Percentiles rank a stretch among this genome's conserved stretches.
Evolutionary conservation across 1,284 basidiomycete genomes (phyloP).

Genomic region (Boletellus deceptivus): DNA sequence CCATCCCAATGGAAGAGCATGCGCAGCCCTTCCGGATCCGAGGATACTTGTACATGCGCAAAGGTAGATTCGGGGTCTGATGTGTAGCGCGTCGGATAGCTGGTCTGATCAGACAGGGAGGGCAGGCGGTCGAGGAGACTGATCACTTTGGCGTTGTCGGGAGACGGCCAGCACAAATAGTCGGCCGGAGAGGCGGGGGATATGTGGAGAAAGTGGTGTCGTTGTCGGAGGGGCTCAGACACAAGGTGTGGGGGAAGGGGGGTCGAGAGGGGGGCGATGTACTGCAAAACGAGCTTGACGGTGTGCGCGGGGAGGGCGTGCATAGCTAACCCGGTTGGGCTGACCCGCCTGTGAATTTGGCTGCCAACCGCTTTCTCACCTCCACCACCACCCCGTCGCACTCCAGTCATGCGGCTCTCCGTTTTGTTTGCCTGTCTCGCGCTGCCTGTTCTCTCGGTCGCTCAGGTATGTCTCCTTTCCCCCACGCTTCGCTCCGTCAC

Average conservation of each 20-base stretch:
- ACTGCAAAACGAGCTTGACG: conserved; percentile 51
- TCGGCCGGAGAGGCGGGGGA: conserved; percentile 46
- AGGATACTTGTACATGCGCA: conserved; percentile 60
- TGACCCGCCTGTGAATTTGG: conserved; percentile 13
- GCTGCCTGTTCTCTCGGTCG: conserved; percentile 24
- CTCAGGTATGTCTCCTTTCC: conserved; percentile 25
- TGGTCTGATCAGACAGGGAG: conserved; percentile 29
- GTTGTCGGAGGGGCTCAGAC: conserved; percentile 56
- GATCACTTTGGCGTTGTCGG: conserved; percentile 37
- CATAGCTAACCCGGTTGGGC: conserved; percentile 10
- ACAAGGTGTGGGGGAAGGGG: conserved; percentile 60
- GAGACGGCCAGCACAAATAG: conserved; percentile 70
- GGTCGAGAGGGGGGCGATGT: conserved; percentile 52
- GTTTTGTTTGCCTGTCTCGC: conserved; percentile 21
- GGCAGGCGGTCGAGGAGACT: conserved; percentile 48
- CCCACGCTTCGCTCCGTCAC: not conserved
- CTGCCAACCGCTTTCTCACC: conserved; percentile 9
- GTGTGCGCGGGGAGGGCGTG: conserved; percentile 19
- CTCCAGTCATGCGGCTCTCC: conserved; percentile 21
- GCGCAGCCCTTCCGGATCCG: conserved; percentile 43
- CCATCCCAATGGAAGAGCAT: conserved; percentile 68
- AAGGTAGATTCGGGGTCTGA: conserved; percentile 56
- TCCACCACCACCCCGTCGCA: not conserved
- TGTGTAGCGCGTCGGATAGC: conserved; percentile 51
- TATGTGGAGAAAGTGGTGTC: conserved; percentile 64